Evolutionary conservation across 768 basidiomycete genomes (phyloP), one percentile per base, ranked within the genome.

Genomic region (Suillus discolor): DNA sequence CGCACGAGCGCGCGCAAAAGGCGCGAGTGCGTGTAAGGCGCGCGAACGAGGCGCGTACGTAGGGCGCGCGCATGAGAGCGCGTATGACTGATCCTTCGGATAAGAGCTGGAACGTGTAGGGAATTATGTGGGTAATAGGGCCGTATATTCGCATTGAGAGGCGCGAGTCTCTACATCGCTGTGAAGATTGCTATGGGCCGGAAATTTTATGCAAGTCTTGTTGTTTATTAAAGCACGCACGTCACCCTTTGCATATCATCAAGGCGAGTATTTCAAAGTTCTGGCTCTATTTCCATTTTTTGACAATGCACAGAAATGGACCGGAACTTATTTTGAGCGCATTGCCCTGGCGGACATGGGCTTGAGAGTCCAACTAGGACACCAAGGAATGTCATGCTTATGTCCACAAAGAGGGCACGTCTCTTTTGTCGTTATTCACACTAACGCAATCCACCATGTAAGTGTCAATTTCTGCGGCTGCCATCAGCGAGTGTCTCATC

Each of bases 391-490:
- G 36, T 12, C 20, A 38, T 68, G 57, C 38, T 18, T 51, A 3
- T 34, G 39, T 39, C 66, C 38, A 6, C 11, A 38, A 12, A 15
- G 47, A 39, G 45, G 59, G 12, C 51, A 68, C 15, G 13, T 75
- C 20, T 64, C 72, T 15, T 80, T 80, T 62, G 67, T 74, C 2
- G 66, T 81, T 18, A 62, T 81, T 57, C 69, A 78, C 62, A 65
- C 54, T 0, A 69, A 70, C 61, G 78, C 75, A 0, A 71, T 81
- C 20, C 79, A 80, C 59, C 41, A 68, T 3, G 72, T 80, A 3
- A 62, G 36, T 4, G 39, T 80, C 1, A 68, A 74, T 61, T 80
- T 74, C 62, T 81, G 80, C 62, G 67, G 66, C 2, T 81, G 79
- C 66, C 65, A 68, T 6, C 51, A 65, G 0, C 36, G 25, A 41